Base-by-base conservation (phyloP, 495 filamentous ascomycete species). In the Gamarada debralockiae region DNA sequence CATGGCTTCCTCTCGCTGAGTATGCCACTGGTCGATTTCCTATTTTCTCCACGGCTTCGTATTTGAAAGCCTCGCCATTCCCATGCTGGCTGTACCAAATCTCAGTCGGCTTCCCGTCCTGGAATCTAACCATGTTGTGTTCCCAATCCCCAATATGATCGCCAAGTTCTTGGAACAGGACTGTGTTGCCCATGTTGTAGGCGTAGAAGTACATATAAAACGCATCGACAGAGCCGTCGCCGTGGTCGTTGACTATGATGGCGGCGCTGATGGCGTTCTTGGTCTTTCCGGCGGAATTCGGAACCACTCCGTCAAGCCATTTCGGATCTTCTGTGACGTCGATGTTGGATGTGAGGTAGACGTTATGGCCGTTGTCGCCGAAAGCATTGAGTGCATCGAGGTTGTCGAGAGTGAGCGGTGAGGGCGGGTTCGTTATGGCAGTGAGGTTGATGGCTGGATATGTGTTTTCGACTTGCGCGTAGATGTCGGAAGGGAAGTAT, bases 151-250 rank as follows among this genome's bases (percentile, higher is more conserved):
- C 93, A 13, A 98, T 86, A 62, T 98, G 93, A 62, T 98, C 97
- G 14, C 93, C 93, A 55, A 96, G 96, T 9, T 95, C 87, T 55
- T 93, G 83, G 47, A 85, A 84, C 48, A 90, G 73, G 2, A 98
- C 93, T 3, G 83, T 83, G 65, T 97, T 95, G 2, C 93, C 93
- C 0, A 92, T 81, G 60, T 98, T 98, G 73, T 95, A 98, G 60
- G 88, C 89, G 78, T 98, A 98, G 65, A 98, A 98, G 73, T 88
- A 97, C 76, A 97, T 97, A 87, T 92, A 98, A 65, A 97, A 98
- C 0, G 89, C 93, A 65, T 98, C 93, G 21, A 96, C 68, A 23
- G 90, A 78, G 29, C 87, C 76, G 20, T 39, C 36, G 12, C 61
- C 61, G 21, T 55, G 55, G 29, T 67, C 55, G 47, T 53, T 58